phyloP scores from a whole-genome alignment of 257 asterid genomes.

The Lantana camara region DNA sequence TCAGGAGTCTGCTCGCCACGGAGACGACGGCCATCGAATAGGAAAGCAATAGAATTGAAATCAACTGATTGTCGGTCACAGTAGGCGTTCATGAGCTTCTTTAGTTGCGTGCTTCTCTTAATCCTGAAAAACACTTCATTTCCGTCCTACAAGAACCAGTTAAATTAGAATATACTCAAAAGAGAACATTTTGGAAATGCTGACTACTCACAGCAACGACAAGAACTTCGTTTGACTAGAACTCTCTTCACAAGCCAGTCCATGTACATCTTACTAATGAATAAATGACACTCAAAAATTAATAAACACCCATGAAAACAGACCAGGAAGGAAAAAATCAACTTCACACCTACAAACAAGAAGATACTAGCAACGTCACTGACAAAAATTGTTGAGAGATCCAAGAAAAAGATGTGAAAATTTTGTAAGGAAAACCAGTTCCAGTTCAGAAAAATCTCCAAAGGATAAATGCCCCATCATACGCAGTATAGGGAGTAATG shows the following conservation, averaged over 20 bases:
- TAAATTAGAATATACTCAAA: neutral
- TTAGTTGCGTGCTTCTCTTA: constrained; percentile 69
- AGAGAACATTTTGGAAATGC: neutral
- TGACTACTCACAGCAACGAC: neutral
- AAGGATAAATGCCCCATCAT: neutral
- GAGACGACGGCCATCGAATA: constrained; percentile 63
- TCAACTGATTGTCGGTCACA: constrained; percentile 68
- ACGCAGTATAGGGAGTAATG: too few species aligned
- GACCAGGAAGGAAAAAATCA: neutral
- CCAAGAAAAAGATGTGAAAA: too few species aligned
- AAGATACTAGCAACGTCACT: neutral
- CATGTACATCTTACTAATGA: neutral
- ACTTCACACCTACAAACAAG: neutral
- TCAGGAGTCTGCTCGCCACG: constrained; percentile 59
- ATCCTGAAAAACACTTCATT: constrained; percentile 64
- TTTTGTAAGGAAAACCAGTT: neutral
- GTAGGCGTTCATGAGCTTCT: constrained; percentile 76
- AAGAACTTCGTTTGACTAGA: neutral
- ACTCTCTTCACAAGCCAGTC: neutral
- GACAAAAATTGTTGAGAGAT: too few species aligned
- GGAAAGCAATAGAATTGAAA: constrained; percentile 54
- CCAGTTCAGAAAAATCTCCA: neutral
- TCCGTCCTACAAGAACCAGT: constrained; percentile 40
- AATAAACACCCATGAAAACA: neutral
- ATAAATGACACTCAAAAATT: neutral